These are phyloP conservation scores for Rhizopus delemar DNA, from an alignment of 371 early-diverging fungal species.

Conservation along the genomic window DNA sequence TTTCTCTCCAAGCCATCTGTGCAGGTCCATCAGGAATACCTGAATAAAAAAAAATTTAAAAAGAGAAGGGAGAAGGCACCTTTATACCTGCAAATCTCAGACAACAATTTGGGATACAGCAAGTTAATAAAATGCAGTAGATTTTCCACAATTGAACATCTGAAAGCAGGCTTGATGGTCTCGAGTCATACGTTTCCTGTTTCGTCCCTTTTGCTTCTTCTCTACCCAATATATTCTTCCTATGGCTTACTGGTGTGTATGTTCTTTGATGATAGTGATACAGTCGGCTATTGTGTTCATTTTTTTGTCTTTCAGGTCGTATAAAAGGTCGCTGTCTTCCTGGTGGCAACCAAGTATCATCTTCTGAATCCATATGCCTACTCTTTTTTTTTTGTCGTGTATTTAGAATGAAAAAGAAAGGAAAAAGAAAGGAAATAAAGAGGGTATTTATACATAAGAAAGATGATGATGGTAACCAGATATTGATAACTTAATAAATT, in stretches of 20 bases:
- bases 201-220: constrained; percentile 19
- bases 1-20: constrained; percentile 86
- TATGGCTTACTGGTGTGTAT: constrained; percentile 29
- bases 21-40: constrained; percentile 50
- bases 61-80: background rate
- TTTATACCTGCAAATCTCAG: constrained; percentile 13
- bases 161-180: constrained; percentile 10
- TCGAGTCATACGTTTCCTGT: constrained; percentile 1
- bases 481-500: too few species aligned
- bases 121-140: constrained; percentile 53
- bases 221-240: constrained; percentile 36
- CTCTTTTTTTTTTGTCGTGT: too few species aligned
- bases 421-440: too few species aligned
- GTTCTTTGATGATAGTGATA: constrained; percentile 56
- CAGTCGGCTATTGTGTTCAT: constrained; percentile 56
- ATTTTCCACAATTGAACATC: constrained; percentile 35
- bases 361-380: too few species aligned
- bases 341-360: too few species aligned
- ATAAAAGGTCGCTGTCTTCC: constrained; percentile 66
- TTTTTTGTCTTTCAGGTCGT: constrained; percentile 70
- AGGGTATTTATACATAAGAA: too few species aligned
- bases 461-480: too few species aligned
- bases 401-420: too few species aligned
- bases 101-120: constrained; percentile 45
- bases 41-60: constrained; percentile 10